Conservation (phyloP, 2,329 filamentous ascomycete genomes). For the Colletotrichum somersetense region DNA sequence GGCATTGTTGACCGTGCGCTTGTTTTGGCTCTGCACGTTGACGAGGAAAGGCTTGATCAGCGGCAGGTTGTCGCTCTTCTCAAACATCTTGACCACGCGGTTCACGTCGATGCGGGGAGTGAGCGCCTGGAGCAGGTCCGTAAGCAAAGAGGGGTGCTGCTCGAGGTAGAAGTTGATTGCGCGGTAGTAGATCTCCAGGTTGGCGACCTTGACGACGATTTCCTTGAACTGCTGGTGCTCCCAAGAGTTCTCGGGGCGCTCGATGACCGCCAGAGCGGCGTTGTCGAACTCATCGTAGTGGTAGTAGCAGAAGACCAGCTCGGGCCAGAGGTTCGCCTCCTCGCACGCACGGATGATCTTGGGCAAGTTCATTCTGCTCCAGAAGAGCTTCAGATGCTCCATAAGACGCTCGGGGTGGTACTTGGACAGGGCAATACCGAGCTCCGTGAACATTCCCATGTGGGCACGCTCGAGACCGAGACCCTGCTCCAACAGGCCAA, state of each 20-base stretch:
- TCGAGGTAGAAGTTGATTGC: conserved; percentile 97
- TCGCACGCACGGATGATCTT: conserved; percentile 96
- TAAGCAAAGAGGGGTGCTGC: conserved; percentile 94
- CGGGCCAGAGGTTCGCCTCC: conserved; percentile 96
- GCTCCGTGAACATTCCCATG: conserved; percentile 96
- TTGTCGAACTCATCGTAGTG: conserved; percentile 99
- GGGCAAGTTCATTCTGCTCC: conserved; percentile 96
- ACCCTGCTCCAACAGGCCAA: conserved; percentile 92
- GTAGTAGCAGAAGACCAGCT: conserved; percentile 97
- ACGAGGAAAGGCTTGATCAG: conserved; percentile 99
- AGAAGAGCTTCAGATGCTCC: conserved; percentile 99
- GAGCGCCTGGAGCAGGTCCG: conserved; percentile 92
- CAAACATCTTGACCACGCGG: conserved; percentile 98
- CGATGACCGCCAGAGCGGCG: conserved; percentile 96
- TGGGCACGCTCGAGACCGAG: conserved; percentile 92
- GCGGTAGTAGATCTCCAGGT: conserved; percentile 99
- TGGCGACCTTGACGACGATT: conserved; percentile 96
- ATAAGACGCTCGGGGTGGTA: conserved; percentile 97
- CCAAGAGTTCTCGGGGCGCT: conserved; percentile 97
- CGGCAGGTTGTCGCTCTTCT: conserved; percentile 97
- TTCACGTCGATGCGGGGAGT: conserved; percentile 98
- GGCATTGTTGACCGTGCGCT: conserved; percentile 96
- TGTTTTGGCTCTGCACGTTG: conserved; percentile 96
- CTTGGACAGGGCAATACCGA: conserved; percentile 92
- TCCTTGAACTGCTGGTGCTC: conserved; percentile 99